phyloP scores from a whole-genome alignment of 2,329 filamentous ascomycete genomes.

The Colletotrichum salicis region DNA sequence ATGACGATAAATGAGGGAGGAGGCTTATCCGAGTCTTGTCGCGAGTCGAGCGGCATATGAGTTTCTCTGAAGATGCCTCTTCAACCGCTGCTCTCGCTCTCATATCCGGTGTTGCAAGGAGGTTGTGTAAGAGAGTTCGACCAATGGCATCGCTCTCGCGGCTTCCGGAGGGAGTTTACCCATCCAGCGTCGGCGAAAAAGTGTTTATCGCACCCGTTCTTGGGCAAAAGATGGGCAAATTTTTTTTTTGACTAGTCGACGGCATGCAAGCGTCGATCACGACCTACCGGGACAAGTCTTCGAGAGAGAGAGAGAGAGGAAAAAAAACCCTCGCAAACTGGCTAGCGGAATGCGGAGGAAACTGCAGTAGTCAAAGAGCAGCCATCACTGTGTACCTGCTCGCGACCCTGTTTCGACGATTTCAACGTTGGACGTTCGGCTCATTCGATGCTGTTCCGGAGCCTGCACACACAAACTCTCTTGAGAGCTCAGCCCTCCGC shows the following conservation, averaged over 20 bases:
- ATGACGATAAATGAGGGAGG: background rate
- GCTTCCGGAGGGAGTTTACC: background rate
- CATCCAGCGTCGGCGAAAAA: background rate
- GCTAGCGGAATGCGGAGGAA: background rate
- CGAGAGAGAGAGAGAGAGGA: background rate
- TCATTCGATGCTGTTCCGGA: background rate
- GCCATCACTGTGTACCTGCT: background rate
- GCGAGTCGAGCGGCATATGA: background rate
- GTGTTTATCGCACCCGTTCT: background rate
- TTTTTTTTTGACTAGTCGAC: no score
- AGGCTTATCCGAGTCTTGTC: background rate
- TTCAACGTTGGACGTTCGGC: background rate
- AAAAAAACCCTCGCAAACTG: background rate
- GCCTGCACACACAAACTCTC: conserved; percentile 21
- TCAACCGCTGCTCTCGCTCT: background rate
- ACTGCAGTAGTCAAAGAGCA: conserved; percentile 2
- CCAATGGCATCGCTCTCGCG: background rate
- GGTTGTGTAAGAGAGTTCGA: background rate
- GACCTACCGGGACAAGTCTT: background rate
- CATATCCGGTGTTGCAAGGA: background rate
- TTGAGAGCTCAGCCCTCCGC: conserved; percentile 2
- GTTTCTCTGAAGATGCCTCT: background rate
- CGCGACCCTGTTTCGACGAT: background rate
- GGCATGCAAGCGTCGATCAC: background rate
- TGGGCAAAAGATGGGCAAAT: background rate